A percentile compares a stretch with the other conserved stretches of the same genome.
Evolutionary conservation across 768 basidiomycete species (phyloP).

Genomic region (Rhodotorula kratochvilovae): DNA sequence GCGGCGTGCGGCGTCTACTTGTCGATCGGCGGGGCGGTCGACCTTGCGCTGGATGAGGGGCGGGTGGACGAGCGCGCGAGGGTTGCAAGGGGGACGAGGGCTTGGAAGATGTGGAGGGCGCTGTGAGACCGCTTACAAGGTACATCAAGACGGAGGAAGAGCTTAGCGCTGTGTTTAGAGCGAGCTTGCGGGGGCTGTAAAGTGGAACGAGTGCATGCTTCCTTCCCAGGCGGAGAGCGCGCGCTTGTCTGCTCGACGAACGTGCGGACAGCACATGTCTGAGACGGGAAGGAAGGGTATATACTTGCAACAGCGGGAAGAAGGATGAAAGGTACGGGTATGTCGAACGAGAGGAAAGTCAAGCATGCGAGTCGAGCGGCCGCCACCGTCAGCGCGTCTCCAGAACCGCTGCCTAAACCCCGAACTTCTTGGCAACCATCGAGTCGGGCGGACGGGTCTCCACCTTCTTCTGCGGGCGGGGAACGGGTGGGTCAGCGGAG

Average conservation of each 20-base stretch:
- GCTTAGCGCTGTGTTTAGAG: not conserved
- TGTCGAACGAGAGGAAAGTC: not conserved
- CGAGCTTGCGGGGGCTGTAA: too few species aligned
- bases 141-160: not conserved
- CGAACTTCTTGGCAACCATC: slow-evolving; percentile 38
- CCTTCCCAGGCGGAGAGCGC: too few species aligned
- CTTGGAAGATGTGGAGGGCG: slow-evolving; percentile 19
- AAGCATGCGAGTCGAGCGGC: not conserved
- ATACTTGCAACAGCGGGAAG: too few species aligned
- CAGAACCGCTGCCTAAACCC: not conserved
- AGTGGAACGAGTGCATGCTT: too few species aligned
- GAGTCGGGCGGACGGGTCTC: slow-evolving; percentile 71
- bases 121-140: not conserved
- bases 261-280: too few species aligned
- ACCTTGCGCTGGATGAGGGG: slow-evolving; percentile 22
- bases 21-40: slow-evolving; percentile 46
- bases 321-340: not conserved
- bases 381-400: not conserved
- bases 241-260: too few species aligned
- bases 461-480: slow-evolving; percentile 50
- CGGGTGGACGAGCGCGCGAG: slow-evolving; percentile 27
- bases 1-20: slow-evolving; percentile 49
- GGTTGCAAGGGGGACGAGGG: slow-evolving; percentile 23
- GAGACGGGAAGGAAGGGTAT: too few species aligned
- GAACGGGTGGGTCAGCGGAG: not conserved